Evolutionary conservation across 1,284 basidiomycete genomes (phyloP).

Genomic region (Cryptococcus sp.): DNA sequence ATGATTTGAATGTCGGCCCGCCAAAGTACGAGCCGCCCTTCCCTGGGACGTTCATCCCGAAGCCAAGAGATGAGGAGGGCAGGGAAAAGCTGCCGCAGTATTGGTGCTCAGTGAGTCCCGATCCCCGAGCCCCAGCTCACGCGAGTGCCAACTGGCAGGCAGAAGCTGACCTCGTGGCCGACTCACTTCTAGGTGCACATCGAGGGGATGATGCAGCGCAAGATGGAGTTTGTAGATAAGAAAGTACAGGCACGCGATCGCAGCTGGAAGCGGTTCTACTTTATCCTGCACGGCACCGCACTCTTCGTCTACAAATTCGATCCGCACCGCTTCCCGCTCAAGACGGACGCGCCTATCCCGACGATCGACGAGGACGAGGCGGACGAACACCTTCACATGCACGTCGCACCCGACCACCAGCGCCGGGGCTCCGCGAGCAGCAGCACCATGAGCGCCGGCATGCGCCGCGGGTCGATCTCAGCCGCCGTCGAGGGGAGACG

Average conservation of each 20-base stretch:
- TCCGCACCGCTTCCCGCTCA: conserved; percentile 51
- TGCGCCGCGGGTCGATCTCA: conserved; percentile 10
- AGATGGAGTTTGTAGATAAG: conserved; percentile 87
- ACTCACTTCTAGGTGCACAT: conserved; percentile 61
- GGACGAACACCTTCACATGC: conserved; percentile 49
- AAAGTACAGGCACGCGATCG: conserved; percentile 84
- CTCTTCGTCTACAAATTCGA: conserved; percentile 77
- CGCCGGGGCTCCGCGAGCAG: conserved; percentile 33
- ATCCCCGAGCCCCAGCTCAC: too few species aligned
- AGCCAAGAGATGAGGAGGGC: conserved; percentile 66
- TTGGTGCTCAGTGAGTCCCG: conserved; percentile 59
- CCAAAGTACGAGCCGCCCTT: conserved; percentile 50
- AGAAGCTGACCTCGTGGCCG: not conserved
- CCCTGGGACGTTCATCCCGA: conserved; percentile 38
- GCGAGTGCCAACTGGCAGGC: not conserved
- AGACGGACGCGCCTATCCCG: conserved; percentile 32
- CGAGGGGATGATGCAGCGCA: conserved; percentile 78
- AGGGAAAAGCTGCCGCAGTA: conserved; percentile 76
- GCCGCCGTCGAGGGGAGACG: not conserved
- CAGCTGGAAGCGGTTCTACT: conserved; percentile 84
- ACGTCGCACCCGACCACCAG: conserved; percentile 40
- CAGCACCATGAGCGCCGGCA: not conserved
- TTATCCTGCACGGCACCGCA: conserved; percentile 87
- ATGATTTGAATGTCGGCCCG: conserved; percentile 46
- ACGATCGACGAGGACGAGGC: conserved; percentile 39